Evolutionary conservation across 345 rosid genomes (phyloP).

Genomic region (Populus simonii): DNA sequence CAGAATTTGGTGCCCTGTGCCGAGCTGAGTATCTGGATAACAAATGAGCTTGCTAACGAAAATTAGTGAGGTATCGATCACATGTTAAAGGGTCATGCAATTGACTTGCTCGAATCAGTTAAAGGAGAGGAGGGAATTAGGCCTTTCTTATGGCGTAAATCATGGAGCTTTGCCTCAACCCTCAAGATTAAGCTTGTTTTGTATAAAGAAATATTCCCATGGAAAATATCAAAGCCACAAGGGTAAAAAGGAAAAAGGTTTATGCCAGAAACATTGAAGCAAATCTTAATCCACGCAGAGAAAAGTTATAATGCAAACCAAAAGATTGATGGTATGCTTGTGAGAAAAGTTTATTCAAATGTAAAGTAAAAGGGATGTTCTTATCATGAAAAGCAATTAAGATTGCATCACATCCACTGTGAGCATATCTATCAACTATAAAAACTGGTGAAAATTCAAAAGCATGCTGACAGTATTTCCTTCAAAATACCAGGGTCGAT

Average conservation of each 20-base stretch:
- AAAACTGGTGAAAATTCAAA: not conserved
- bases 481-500: not conserved
- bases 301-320: not conserved
- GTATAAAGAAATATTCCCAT: not conserved
- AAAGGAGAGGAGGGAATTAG: constrained; percentile 9
- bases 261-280: not conserved
- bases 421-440: not conserved
- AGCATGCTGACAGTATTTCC: not conserved
- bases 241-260: not conserved
- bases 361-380: constrained; percentile 1
- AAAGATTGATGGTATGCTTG: not conserved
- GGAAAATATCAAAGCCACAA: not conserved
- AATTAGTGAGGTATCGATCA: constrained; percentile 17
- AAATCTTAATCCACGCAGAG: not conserved
- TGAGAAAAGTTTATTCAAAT: not conserved
- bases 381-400: not conserved
- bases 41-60: constrained; percentile 12
- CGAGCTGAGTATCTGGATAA: constrained; percentile 13
- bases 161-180: constrained; percentile 10
- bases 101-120: constrained; percentile 24
- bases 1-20: constrained; percentile 12
- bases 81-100: constrained; percentile 32
- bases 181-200: constrained; percentile 9
- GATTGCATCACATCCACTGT: not conserved
- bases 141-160: constrained; percentile 30